Evolutionary conservation across 2,329 filamentous ascomycete species (phyloP).

Genomic region (Chrysoporthe cubensis): DNA sequence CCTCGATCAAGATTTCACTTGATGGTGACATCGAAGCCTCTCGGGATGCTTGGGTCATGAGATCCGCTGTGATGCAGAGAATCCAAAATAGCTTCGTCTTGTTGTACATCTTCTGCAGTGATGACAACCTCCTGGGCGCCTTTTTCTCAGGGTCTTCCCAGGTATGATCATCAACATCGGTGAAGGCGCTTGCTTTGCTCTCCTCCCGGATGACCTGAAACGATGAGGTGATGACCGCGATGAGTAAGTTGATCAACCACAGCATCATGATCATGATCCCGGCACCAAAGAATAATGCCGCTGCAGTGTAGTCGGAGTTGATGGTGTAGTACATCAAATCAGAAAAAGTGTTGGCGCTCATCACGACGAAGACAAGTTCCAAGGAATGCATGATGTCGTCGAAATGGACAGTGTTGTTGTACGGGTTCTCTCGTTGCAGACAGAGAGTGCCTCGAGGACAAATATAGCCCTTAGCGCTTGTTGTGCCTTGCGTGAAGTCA

Average conservation of each 20-base stretch:
- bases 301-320: slow-evolving; percentile 85
- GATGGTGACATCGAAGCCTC: slow-evolving; percentile 73
- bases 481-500: slow-evolving; percentile 55
- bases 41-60: slow-evolving; percentile 78
- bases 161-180: slow-evolving; percentile 65
- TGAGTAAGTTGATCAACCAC: slow-evolving; percentile 92
- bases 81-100: slow-evolving; percentile 81
- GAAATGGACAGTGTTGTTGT: slow-evolving; percentile 85
- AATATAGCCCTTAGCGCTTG: slow-evolving; percentile 77
- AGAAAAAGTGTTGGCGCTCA: slow-evolving; percentile 97
- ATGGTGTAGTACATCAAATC: slow-evolving; percentile 94
- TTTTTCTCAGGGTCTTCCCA: slow-evolving; percentile 44
- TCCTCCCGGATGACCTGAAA: slow-evolving; percentile 99
- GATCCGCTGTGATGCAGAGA: slow-evolving; percentile 74
- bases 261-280: slow-evolving; percentile 90
- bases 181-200: slow-evolving; percentile 91
- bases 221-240: slow-evolving; percentile 97
- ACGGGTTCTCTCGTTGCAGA: slow-evolving; percentile 77
- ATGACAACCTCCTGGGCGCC: slow-evolving; percentile 46
- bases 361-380: slow-evolving; percentile 95
- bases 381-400: slow-evolving; percentile 93
- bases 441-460: slow-evolving; percentile 86
- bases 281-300: slow-evolving; percentile 75
- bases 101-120: slow-evolving; percentile 72
- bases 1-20: slow-evolving; percentile 68